phyloP scores from a whole-genome alignment of 2,329 filamentous ascomycete genomes.

The Fusarium multiceps region DNA sequence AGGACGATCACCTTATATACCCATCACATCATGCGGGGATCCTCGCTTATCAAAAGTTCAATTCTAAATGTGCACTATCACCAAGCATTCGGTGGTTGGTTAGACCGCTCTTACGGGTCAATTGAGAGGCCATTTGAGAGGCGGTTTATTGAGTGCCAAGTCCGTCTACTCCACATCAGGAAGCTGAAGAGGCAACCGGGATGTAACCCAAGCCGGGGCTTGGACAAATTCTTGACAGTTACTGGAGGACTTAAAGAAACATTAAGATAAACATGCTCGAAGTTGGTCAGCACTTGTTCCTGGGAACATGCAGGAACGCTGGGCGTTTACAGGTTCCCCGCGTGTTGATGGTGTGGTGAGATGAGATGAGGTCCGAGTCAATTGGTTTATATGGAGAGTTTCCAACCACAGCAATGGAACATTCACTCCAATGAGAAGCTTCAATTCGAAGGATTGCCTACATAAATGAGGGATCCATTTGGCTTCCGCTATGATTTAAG shows the following conservation, averaged over 20 bases:
- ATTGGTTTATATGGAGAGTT: no score
- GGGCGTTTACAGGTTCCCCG: background rate
- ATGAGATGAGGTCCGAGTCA: no score
- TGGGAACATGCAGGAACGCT: conserved; percentile 12
- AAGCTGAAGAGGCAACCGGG: conserved; percentile 7
- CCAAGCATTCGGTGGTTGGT: background rate
- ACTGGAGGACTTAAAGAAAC: background rate
- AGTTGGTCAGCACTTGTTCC: background rate
- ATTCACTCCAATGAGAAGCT: no score
- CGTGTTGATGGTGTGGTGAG: background rate
- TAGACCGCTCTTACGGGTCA: background rate
- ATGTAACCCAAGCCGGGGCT: conserved; percentile 4
- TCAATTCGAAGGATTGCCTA: no score
- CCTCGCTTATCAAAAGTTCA: background rate
- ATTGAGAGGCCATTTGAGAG: background rate
- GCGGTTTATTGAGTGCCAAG: conserved; percentile 13
- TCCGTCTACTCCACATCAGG: conserved; percentile 17
- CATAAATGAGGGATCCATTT: background rate
- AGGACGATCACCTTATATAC: background rate
- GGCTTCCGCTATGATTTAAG: background rate
- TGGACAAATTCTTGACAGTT: background rate
- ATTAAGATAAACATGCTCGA: background rate
- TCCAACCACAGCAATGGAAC: no score
- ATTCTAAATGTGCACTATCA: background rate
- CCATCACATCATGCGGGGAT: background rate